Percentiles rank a stretch among this genome's conserved stretches.
Conservation (phyloP, 805 yeast genomes). For the Saccharomycopsis sp. region DNA sequence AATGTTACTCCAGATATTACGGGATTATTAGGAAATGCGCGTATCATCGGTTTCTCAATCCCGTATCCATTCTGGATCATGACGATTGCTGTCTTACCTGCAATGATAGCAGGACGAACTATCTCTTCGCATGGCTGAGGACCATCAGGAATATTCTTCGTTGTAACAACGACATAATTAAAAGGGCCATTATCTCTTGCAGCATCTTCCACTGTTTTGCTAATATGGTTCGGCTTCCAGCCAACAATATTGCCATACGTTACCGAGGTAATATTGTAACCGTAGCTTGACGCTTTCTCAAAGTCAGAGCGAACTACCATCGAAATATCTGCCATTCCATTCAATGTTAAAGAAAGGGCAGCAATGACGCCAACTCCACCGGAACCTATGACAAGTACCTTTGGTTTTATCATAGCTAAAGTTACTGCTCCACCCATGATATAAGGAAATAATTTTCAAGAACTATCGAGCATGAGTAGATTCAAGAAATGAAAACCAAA, state of each 20-base stretch:
- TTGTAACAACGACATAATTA: constrained; percentile 57
- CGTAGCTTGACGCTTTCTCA: constrained; percentile 41
- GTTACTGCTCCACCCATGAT: constrained; percentile 35
- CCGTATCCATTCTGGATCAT: constrained; percentile 66
- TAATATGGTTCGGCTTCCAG: constrained; percentile 50
- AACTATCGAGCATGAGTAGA: no score
- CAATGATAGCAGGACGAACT: constrained; percentile 42
- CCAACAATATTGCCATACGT: constrained; percentile 52
- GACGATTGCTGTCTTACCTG: constrained; percentile 39
- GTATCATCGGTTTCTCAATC: constrained; percentile 48
- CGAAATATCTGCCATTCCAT: constrained; percentile 46
- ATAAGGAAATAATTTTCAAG: no score
- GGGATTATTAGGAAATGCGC: constrained; percentile 40
- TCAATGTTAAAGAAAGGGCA: constrained; percentile 50
- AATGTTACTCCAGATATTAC: constrained; percentile 58
- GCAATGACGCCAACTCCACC: constrained; percentile 85
- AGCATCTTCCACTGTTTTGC: constrained; percentile 40
- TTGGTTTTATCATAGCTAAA: constrained; percentile 31
- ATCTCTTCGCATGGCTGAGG: constrained; percentile 47
- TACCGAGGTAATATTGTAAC: constrained; percentile 52
- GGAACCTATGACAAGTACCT: constrained; percentile 62
- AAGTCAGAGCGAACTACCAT: constrained; percentile 62
- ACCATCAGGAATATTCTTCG: constrained; percentile 66
- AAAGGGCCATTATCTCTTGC: constrained; percentile 43
- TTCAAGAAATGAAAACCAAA: no score